Conservation (phyloP, 2,329 filamentous ascomycete genomes). For the Leptographium flavum region DNA sequence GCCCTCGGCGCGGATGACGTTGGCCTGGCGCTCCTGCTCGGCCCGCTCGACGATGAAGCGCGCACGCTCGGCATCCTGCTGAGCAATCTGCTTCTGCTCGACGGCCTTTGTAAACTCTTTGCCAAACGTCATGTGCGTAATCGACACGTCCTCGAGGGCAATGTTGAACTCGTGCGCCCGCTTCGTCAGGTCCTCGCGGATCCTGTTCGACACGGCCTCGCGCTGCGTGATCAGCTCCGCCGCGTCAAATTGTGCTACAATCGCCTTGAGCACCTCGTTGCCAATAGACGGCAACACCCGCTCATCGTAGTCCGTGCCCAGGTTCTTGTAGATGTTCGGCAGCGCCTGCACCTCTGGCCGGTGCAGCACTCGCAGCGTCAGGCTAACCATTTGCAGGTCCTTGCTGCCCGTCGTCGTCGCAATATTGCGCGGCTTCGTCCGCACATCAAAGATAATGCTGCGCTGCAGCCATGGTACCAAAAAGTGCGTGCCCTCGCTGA, state of each 20-base stretch:
- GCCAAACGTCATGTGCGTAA: conserved; percentile 99
- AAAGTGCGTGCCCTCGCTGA: conserved; percentile 96
- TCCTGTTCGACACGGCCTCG: conserved; percentile 90
- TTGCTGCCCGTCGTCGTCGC: conserved; percentile 95
- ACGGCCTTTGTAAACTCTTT: conserved; percentile 98
- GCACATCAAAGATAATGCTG: conserved; percentile 90
- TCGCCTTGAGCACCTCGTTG: conserved; percentile 97
- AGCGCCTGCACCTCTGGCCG: conserved; percentile 83
- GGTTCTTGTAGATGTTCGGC: conserved; percentile 97
- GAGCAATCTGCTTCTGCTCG: conserved; percentile 99
- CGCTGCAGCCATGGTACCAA: conserved; percentile 90
- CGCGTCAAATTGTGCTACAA: conserved; percentile 97
- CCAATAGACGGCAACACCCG: conserved; percentile 95
- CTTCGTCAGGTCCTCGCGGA: conserved; percentile 80
- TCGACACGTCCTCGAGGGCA: conserved; percentile 93
- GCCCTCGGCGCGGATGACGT: conserved; percentile 94
- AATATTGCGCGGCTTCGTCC: conserved; percentile 94
- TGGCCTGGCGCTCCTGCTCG: conserved; percentile 96
- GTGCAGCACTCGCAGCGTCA: conserved; percentile 91
- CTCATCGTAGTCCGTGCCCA: conserved; percentile 97
- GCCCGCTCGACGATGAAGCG: conserved; percentile 97
- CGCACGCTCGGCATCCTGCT: conserved; percentile 94
- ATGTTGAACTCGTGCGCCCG: conserved; percentile 98
- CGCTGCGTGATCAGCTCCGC: conserved; percentile 97
- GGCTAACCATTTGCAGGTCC: conserved; percentile 98